phyloP scores from a whole-genome alignment of 257 asterid species.

The Eustoma russellianum region DNA sequence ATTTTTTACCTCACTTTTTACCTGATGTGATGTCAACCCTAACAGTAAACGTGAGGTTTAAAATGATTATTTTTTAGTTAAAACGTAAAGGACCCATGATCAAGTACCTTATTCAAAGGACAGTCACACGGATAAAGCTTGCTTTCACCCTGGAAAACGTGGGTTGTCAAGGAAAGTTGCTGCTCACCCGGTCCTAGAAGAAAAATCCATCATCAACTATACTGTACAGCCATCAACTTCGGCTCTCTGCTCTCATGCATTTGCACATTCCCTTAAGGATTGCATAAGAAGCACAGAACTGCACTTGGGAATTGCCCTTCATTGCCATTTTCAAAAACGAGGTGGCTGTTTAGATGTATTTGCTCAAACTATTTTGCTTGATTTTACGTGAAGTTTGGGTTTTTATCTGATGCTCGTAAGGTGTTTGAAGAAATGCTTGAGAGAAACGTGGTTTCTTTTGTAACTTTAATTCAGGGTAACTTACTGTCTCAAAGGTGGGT shows the following conservation, averaged over 20 bases:
- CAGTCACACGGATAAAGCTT: constrained; percentile 13
- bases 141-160: constrained; percentile 1
- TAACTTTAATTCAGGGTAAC: constrained; percentile 31
- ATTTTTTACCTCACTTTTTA: too few species aligned
- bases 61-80: too few species aligned
- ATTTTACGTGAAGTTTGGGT: constrained; percentile 23
- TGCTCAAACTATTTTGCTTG: constrained; percentile 56
- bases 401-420: constrained; percentile 22
- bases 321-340: constrained; percentile 20
- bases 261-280: constrained; percentile 19
- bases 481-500: constrained; percentile 7
- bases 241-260: constrained; percentile 42
- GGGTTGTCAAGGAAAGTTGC: constrained; percentile 12
- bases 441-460: constrained; percentile 36
- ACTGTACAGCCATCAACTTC: constrained; percentile 8
- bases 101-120: constrained; percentile 10
- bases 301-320: constrained; percentile 17
- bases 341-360: constrained; percentile 45
- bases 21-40: too few species aligned
- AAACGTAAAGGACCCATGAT: constrained; percentile 13
- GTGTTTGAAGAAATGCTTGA: constrained; percentile 31
- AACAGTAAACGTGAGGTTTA: too few species aligned
- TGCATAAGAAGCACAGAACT: constrained; percentile 14
- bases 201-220: constrained; percentile 13
- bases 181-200: constrained; percentile 5